These are phyloP conservation scores for Chrysoporthe deuterocubensis DNA, from an alignment of 2,329 filamentous ascomycete species.

Conservation along the genomic window DNA sequence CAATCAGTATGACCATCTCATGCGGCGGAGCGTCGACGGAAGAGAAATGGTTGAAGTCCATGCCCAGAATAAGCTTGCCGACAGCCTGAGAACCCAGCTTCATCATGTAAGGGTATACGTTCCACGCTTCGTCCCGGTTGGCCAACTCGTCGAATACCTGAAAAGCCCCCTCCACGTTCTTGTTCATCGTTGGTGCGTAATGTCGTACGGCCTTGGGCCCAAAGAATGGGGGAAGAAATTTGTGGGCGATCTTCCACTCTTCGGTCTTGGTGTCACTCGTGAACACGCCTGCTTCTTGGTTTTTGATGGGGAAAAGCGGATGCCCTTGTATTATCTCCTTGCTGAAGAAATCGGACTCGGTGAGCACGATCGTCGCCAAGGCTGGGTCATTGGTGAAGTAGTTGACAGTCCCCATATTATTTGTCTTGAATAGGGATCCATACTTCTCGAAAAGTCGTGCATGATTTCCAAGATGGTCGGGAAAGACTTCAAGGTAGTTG, in stretches of 20 bases:
- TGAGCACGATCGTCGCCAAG: constrained; percentile 49
- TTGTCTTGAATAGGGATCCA: constrained; percentile 56
- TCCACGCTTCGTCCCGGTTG: constrained; percentile 49
- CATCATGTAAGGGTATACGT: constrained; percentile 55
- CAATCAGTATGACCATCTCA: constrained; percentile 56
- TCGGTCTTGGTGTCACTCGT: constrained; percentile 55
- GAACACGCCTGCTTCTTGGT: constrained; percentile 48
- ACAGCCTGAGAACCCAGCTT: constrained; percentile 53
- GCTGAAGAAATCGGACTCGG: constrained; percentile 56
- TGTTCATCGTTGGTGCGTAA: constrained; percentile 63
- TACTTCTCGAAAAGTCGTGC: constrained; percentile 57
- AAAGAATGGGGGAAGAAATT: constrained; percentile 64
- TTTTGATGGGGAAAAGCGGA: constrained; percentile 49
- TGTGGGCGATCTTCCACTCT: constrained; percentile 58
- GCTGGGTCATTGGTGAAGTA: constrained; percentile 57
- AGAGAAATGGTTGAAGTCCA: constrained; percentile 51
- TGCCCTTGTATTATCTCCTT: constrained; percentile 57
- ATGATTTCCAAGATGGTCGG: constrained; percentile 62
- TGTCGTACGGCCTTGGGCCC: constrained; percentile 64
- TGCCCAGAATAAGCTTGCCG: constrained; percentile 48
- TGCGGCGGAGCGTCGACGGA: constrained; percentile 51
- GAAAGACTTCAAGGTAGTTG: constrained; percentile 59
- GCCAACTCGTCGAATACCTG: constrained; percentile 57
- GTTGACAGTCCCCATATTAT: constrained; percentile 52
- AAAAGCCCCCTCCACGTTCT: constrained; percentile 55